Evolutionary conservation across 2,329 filamentous ascomycete species (phyloP).

Genomic region (Furcasterigmium furcatum): DNA sequence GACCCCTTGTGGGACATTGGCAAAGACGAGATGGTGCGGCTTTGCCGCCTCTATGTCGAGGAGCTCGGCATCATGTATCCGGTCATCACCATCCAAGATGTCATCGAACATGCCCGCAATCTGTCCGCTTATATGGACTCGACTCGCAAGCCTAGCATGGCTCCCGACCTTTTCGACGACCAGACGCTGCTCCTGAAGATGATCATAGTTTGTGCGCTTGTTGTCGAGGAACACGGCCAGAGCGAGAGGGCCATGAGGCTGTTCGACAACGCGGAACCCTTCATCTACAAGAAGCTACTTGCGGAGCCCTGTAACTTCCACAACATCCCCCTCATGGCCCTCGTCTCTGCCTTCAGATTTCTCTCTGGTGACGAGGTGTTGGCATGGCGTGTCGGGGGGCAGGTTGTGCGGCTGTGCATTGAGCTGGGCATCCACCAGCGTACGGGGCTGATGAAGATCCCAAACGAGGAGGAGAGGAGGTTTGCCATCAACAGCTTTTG

Average conservation of each 20-base stretch:
- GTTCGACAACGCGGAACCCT: constrained; percentile 72
- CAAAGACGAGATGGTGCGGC: constrained; percentile 74
- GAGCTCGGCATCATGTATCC: constrained; percentile 94
- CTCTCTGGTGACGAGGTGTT: constrained; percentile 81
- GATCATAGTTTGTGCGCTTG: constrained; percentile 73
- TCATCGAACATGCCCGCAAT: constrained; percentile 67
- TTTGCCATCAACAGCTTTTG: constrained; percentile 75
- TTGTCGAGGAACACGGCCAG: constrained; percentile 75
- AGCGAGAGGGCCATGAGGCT: constrained; percentile 71
- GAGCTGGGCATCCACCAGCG: constrained; percentile 81
- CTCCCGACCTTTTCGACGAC: constrained; percentile 40
- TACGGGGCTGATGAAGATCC: constrained; percentile 68
- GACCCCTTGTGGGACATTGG: constrained; percentile 81
- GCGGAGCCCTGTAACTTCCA: constrained; percentile 44
- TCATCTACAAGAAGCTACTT: constrained; percentile 64
- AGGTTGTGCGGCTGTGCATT: constrained; percentile 75
- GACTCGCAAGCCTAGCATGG: constrained; percentile 27
- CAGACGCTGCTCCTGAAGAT: constrained; percentile 74
- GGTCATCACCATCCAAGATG: constrained; percentile 68
- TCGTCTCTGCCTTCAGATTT: constrained; percentile 69
- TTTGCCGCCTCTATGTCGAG: constrained; percentile 81
- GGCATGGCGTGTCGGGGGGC: constrained; percentile 83
- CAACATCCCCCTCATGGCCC: constrained; percentile 47
- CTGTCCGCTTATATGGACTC: constrained; percentile 71
- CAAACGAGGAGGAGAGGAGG: constrained; percentile 64